phyloP scores from a whole-genome alignment of 768 basidiomycete species.

The Candolleomyces eurysporus region DNA sequence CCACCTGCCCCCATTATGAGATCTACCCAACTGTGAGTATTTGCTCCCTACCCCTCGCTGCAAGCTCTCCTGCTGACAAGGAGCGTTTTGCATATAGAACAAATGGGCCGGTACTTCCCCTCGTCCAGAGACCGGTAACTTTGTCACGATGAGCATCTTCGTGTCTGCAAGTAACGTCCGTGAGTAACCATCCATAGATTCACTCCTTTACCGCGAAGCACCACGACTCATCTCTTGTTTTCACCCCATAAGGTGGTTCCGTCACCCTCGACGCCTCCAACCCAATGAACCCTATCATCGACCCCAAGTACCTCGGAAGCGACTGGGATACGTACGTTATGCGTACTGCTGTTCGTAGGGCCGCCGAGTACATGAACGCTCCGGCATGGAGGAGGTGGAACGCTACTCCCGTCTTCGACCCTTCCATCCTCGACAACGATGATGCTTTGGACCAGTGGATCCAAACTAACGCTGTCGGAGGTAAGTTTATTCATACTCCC shows the following conservation, averaged over 20 bases:
- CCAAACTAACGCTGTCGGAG: not conserved
- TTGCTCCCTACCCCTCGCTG: too few species aligned
- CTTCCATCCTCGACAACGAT: not conserved
- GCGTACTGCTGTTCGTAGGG: not conserved
- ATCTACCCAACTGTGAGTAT: not conserved
- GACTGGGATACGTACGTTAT: not conserved
- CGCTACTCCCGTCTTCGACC: not conserved
- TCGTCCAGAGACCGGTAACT: not conserved
- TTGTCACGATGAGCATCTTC: not conserved
- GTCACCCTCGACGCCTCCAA: not conserved
- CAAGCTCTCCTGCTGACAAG: too few species aligned
- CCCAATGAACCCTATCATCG: not conserved
- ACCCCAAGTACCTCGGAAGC: not conserved
- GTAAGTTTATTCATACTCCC: not conserved
- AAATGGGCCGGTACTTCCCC: not conserved
- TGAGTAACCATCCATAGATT: not conserved
- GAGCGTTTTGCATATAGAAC: not conserved
- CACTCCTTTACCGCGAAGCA: not conserved
- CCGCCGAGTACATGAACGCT: not conserved
- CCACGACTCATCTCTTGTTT: not conserved
- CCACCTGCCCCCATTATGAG: constrained; percentile 7
- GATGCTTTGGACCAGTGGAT: not conserved
- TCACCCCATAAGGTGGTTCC: not conserved
- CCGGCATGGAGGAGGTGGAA: not conserved
- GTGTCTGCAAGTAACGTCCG: not conserved